Conservation (phyloP, 2,329 filamentous ascomycete species). For the Aureobasidium sp. region DNA sequence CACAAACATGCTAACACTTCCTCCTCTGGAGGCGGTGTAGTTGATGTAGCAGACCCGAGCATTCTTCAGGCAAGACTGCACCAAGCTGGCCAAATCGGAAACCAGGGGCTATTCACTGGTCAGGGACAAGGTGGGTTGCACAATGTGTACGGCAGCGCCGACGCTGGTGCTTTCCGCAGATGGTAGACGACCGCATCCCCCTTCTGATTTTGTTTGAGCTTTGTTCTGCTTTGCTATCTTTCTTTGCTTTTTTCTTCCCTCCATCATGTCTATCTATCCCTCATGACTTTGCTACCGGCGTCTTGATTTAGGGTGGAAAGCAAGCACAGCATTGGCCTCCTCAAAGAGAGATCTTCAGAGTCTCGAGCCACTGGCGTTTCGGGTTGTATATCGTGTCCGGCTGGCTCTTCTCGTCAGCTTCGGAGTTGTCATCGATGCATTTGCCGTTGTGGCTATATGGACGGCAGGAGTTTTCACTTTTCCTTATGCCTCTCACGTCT, state of each 20-base stretch:
- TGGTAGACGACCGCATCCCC: constrained; percentile 48
- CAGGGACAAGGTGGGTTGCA: constrained; percentile 90
- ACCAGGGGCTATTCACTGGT: constrained; percentile 83
- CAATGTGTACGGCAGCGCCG: constrained; percentile 61
- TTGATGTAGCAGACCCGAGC: constrained; percentile 99
- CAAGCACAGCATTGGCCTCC: constrained; percentile 18
- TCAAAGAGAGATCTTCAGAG: not conserved
- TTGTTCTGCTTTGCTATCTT: not conserved
- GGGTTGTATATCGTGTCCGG: constrained; percentile 9
- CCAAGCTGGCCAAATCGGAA: constrained; percentile 67
- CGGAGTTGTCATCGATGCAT: constrained; percentile 15
- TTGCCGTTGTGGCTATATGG: constrained; percentile 12
- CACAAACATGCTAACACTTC: constrained; percentile 99
- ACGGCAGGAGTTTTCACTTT: constrained; percentile 15
- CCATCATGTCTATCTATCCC: not conserved
- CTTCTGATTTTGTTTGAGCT: not conserved
- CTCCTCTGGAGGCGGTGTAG: constrained; percentile 99
- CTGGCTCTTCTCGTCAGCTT: constrained; percentile 4
- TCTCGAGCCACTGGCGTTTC: constrained; percentile 15
- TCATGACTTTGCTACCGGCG: constrained; percentile 15
- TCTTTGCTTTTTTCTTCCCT: not conserved
- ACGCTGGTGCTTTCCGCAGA: constrained; percentile 32
- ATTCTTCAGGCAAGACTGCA: constrained; percentile 98
- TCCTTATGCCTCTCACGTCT: constrained; percentile 16
- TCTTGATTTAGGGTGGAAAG: constrained; percentile 16